Percentiles rank a stretch among this genome's conserved stretches.
Conservation (phyloP, 805 yeast genomes). For the Jamesozyma lodderae region DNA sequence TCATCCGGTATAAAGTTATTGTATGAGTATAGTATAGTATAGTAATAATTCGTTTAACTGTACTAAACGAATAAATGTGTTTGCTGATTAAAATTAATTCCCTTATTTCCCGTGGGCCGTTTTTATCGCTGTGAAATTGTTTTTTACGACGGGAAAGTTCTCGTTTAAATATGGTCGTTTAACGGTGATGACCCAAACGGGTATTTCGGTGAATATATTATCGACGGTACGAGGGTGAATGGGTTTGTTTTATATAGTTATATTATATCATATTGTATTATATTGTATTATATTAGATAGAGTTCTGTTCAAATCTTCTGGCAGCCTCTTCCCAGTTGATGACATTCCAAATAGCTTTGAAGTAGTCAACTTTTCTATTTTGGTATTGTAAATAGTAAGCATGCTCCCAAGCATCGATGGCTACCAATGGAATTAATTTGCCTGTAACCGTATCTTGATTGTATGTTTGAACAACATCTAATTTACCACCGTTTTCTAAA, state of each 20-base stretch:
- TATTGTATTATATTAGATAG: too few relatives aligned
- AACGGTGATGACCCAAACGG: neutral
- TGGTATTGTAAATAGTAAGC: slow-evolving; percentile 91
- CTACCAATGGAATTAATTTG: slow-evolving; percentile 62
- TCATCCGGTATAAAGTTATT: too few relatives aligned
- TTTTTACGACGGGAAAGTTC: neutral
- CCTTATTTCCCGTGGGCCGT: neutral
- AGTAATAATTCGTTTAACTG: too few relatives aligned
- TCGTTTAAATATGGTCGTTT: neutral
- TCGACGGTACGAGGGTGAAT: too few relatives aligned
- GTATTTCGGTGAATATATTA: too few relatives aligned
- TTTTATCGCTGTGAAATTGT: neutral
- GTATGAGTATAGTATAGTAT: too few relatives aligned
- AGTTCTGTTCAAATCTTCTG: slow-evolving; percentile 52
- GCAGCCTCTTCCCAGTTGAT: slow-evolving; percentile 91
- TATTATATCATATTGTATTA: too few relatives aligned
- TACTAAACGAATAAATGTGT: too few relatives aligned
- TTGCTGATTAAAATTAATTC: neutral
- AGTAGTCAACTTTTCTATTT: slow-evolving; percentile 85
- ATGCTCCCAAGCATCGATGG: slow-evolving; percentile 95
- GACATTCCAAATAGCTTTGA: slow-evolving; percentile 90
- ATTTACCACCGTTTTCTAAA: slow-evolving; percentile 52
- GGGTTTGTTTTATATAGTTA: too few relatives aligned
- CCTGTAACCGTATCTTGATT: slow-evolving; percentile 84
- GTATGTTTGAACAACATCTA: slow-evolving; percentile 71